phyloP scores from a whole-genome alignment of 23 red algal genomes.

The Gracilaria vermiculophylla region DNA sequence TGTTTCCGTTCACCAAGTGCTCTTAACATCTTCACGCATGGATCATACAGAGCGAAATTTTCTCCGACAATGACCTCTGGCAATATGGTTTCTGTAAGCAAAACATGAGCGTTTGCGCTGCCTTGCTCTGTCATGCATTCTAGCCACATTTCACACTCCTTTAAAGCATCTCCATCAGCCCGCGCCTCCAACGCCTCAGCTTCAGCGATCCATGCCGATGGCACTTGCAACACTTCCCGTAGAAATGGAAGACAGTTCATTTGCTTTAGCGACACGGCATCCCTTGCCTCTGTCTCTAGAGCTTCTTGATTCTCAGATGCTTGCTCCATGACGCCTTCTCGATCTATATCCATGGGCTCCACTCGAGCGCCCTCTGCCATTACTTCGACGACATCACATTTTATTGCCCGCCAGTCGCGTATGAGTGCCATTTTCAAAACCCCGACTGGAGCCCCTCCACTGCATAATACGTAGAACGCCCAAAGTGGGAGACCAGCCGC shows the following conservation, averaged over 20 bases:
- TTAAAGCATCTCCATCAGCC: not conserved
- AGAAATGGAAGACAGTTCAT: constrained; percentile 8
- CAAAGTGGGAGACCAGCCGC: constrained; percentile 36
- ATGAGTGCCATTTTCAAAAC: constrained; percentile 26
- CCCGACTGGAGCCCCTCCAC: constrained; percentile 1
- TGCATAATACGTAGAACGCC: constrained; percentile 64
- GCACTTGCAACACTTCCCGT: constrained; percentile 20
- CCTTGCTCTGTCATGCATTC: constrained; percentile 13
- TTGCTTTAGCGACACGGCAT: not conserved
- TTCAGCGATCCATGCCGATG: constrained; percentile 32
- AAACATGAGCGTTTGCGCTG: not conserved
- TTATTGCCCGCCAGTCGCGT: constrained; percentile 26
- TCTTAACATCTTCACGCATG: not conserved
- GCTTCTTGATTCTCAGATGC: not conserved
- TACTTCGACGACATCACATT: constrained; percentile 29
- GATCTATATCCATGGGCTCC: not conserved
- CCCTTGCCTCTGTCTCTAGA: not conserved
- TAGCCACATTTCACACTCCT: constrained; percentile 55
- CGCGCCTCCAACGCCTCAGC: constrained; percentile 31
- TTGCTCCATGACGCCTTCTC: not conserved
- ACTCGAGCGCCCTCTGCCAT: not conserved
- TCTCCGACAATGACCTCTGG: constrained; percentile 27
- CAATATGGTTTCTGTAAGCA: constrained; percentile 30
- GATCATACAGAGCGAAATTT: not conserved
- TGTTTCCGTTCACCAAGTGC: constrained; percentile 1